Base-by-base conservation (phyloP, 2,329 filamentous ascomycete species). In the Botrytis elliptica region DNA sequence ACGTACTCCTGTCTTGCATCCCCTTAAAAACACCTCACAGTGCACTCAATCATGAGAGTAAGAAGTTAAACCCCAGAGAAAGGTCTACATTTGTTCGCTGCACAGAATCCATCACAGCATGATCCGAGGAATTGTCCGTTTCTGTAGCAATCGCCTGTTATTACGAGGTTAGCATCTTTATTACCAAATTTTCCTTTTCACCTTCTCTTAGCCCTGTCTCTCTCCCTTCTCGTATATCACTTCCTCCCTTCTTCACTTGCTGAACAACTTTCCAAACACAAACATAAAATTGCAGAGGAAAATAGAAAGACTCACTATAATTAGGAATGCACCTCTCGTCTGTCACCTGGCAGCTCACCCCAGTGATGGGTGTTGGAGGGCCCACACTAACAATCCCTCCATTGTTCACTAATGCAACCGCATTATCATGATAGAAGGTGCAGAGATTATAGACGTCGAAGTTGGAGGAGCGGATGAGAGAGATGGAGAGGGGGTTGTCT, bases 61-160 rank as follows among this genome's bases (percentile, higher is more conserved):
- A n/a, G 2, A 3, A 4, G 7, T 16, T 69, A 69, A 55, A 69
- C 14, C 4, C 49, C 49, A 65, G 36, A 55, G 44, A 68, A 72
- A 60, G 71, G 71, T 65, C 71, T 67, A 40, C 71, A 72, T 16
- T 72, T 72, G 59, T 72, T 60, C 6, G 63, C 71, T 4, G 71
- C 71, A 60, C 71, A 72, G 10, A 49, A 72, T 22, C 71, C 71
- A 60, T 72, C 71, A 33, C 71, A 72, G 63, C 71, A 72, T 10
- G 62, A 12, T 18, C 71, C 71, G 0, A 72, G 22, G 25, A 72
- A 72, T 25, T 72, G 71, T 2, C 64, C 64, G 4, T 63, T 72
- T 33, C 14, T 5, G 33, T 36, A 72, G 33, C 71, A 72, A 40
- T 72, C 63, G 25, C 52, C 71, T 72, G n/a, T 25, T 25, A 0